Evolutionary conservation across 2,329 filamentous ascomycete genomes (phyloP).

Genomic region (Phoma sp.): DNA sequence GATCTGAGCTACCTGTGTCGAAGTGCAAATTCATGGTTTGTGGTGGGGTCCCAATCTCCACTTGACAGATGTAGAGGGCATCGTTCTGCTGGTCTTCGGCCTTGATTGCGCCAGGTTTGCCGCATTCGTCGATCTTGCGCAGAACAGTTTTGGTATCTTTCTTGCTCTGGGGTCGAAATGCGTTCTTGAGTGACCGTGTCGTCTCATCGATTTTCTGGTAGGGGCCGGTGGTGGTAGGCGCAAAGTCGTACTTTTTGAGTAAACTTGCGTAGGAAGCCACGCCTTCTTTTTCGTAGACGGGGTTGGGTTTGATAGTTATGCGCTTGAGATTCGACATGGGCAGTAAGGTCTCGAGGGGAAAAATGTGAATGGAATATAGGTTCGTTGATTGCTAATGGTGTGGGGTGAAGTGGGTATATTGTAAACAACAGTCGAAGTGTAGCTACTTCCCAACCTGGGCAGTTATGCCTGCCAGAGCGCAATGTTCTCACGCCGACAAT

Average conservation of each 20-base stretch:
- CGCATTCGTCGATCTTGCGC: constrained; percentile 52
- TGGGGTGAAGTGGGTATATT: constrained; percentile 10
- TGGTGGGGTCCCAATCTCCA: constrained; percentile 68
- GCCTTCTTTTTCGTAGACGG: constrained; percentile 49
- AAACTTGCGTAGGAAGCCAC: constrained; percentile 69
- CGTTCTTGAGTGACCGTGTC: constrained; percentile 29
- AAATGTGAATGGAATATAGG: neutral
- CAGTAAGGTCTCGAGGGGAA: neutral
- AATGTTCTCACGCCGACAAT: neutral
- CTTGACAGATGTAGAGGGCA: constrained; percentile 56
- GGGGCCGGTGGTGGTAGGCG: constrained; percentile 68
- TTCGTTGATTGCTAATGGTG: constrained; percentile 9
- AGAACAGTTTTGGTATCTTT: constrained; percentile 52
- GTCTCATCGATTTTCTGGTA: constrained; percentile 62
- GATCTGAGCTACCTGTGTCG: constrained; percentile 72
- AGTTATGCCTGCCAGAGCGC: constrained; percentile 1
- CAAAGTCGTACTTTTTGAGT: constrained; percentile 68
- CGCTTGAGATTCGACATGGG: constrained; percentile 29
- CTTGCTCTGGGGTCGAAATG: constrained; percentile 56
- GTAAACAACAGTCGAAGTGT: constrained; percentile 10
- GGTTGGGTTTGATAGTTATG: constrained; percentile 35
- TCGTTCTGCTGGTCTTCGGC: constrained; percentile 32
- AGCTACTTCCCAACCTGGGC: constrained; percentile 1
- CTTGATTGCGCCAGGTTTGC: constrained; percentile 59
- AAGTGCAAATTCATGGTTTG: constrained; percentile 67